Evolutionary conservation across 2,329 filamentous ascomycete genomes (phyloP).

Genomic region (Epicoccum sorghinum): DNA sequence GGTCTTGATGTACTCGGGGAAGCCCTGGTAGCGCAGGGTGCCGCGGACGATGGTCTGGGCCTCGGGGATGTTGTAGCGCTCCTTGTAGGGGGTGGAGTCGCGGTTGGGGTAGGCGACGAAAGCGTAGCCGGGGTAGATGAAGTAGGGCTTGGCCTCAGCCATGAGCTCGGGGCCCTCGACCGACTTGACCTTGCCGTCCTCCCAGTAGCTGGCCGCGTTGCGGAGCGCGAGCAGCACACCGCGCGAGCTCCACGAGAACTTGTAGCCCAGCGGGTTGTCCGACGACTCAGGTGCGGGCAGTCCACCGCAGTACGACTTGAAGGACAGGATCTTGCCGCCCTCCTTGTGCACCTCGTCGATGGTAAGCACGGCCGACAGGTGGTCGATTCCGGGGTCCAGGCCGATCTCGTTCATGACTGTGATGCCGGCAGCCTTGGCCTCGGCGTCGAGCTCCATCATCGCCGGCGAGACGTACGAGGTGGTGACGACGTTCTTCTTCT

Average conservation of each 20-base stretch:
- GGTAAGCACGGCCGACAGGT: slow-evolving; percentile 82
- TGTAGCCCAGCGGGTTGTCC: slow-evolving; percentile 91
- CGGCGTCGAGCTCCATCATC: slow-evolving; percentile 85
- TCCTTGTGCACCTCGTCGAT: slow-evolving; percentile 86
- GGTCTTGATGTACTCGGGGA: slow-evolving; percentile 86
- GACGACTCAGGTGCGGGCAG: slow-evolving; percentile 68
- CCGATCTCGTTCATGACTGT: slow-evolving; percentile 88
- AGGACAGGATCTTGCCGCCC: slow-evolving; percentile 83
- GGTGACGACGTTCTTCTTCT: slow-evolving; percentile 96
- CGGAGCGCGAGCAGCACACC: slow-evolving; percentile 86
- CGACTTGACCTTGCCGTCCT: slow-evolving; percentile 74
- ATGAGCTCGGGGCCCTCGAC: slow-evolving; percentile 72
- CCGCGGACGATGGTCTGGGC: slow-evolving; percentile 84
- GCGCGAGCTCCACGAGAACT: slow-evolving; percentile 78
- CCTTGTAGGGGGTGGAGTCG: slow-evolving; percentile 84
- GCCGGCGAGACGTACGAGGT: slow-evolving; percentile 92
- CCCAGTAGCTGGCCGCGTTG: slow-evolving; percentile 83
- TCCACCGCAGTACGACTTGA: slow-evolving; percentile 75
- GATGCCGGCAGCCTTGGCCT: slow-evolving; percentile 87
- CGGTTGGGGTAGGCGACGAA: slow-evolving; percentile 95
- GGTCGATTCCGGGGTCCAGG: slow-evolving; percentile 73
- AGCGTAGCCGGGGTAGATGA: slow-evolving; percentile 85
- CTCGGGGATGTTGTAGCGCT: slow-evolving; percentile 91
- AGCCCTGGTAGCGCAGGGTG: slow-evolving; percentile 85
- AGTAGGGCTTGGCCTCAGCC: slow-evolving; percentile 86